Percentiles rank a stretch among this genome's conserved stretches.
phyloP scores from a whole-genome alignment of 495 filamentous ascomycete species.

The Ramalina intermedia region DNA sequence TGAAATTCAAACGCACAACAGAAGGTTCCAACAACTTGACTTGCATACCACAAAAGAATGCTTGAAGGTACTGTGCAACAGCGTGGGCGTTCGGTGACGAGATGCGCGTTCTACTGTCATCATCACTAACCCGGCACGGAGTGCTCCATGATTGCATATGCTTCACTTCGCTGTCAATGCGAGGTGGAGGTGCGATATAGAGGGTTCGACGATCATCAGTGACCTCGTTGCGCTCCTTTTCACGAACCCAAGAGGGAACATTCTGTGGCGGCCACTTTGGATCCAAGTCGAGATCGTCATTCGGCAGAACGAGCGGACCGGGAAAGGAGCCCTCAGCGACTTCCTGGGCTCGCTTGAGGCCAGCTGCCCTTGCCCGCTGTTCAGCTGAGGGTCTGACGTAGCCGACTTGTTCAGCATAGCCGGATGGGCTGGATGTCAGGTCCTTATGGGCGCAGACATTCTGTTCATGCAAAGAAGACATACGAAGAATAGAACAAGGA shows the following conservation, averaged over 20 bases:
- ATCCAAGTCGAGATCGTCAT: constrained; percentile 42
- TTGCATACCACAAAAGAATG: constrained; percentile 46
- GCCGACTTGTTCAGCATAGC: constrained; percentile 2
- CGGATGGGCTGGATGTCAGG: not conserved
- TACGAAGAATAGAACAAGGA: too few relatives aligned
- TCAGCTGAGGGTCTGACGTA: not conserved
- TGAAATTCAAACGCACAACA: constrained; percentile 23
- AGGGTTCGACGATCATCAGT: constrained; percentile 33
- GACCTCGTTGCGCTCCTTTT: constrained; percentile 37
- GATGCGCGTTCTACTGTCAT: not conserved
- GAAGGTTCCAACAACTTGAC: constrained; percentile 29
- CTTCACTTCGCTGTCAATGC: constrained; percentile 18
- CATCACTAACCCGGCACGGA: constrained; percentile 3
- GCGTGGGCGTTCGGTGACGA: constrained; percentile 19
- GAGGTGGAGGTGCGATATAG: constrained; percentile 37
- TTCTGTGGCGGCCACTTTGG: constrained; percentile 41
- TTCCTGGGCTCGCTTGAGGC: not conserved
- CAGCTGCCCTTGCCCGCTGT: constrained; percentile 4
- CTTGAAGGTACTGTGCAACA: constrained; percentile 36
- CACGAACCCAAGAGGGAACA: constrained; percentile 37
- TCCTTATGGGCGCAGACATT: not conserved
- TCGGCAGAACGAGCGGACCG: constrained; percentile 44
- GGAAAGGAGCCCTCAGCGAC: constrained; percentile 29
- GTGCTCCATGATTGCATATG: constrained; percentile 26
- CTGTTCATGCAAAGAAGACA: too few relatives aligned